These are phyloP conservation scores for Rehmannia glutinosa DNA, from an alignment of 257 asterid species.

Conservation along the genomic window DNA sequence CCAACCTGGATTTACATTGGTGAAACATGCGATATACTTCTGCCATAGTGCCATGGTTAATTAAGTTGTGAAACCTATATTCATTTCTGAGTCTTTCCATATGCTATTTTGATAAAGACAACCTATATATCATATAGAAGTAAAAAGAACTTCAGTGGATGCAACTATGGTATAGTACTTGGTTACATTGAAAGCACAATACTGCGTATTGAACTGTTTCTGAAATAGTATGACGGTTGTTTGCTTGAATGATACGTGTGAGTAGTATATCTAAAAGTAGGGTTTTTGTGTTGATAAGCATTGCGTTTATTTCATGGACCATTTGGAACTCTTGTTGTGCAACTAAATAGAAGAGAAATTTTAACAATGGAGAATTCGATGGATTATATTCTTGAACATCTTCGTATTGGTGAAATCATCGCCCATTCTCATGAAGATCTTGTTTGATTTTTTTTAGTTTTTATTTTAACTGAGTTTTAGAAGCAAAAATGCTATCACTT, in stretches of 20 bases:
- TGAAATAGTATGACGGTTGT: not conserved
- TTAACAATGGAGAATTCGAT: not conserved
- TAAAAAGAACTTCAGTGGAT: too few species aligned
- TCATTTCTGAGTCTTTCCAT: too few species aligned
- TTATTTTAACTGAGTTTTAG: not conserved
- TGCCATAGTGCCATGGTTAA: not conserved
- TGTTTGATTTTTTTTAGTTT: not conserved
- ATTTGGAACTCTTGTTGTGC: not conserved
- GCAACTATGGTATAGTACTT: too few species aligned
- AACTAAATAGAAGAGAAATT: not conserved
- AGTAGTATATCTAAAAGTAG: not conserved
- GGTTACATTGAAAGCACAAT: too few species aligned
- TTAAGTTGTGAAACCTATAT: too few species aligned
- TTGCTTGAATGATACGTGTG: not conserved
- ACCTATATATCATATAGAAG: too few species aligned
- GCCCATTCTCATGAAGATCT: not conserved
- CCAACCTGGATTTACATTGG: not conserved
- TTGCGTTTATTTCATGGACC: too few species aligned
- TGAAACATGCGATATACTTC: not conserved
- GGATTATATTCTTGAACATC: slow-evolving; percentile 1
- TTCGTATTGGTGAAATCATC: not conserved
- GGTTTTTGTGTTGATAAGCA: not conserved
- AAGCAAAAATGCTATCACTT: too few species aligned
- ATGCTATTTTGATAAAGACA: too few species aligned
- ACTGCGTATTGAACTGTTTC: not conserved